Evolutionary conservation across 768 basidiomycete species (phyloP), one percentile per base, ranked within the genome.

Genomic region (Lentinula aciculospora): DNA sequence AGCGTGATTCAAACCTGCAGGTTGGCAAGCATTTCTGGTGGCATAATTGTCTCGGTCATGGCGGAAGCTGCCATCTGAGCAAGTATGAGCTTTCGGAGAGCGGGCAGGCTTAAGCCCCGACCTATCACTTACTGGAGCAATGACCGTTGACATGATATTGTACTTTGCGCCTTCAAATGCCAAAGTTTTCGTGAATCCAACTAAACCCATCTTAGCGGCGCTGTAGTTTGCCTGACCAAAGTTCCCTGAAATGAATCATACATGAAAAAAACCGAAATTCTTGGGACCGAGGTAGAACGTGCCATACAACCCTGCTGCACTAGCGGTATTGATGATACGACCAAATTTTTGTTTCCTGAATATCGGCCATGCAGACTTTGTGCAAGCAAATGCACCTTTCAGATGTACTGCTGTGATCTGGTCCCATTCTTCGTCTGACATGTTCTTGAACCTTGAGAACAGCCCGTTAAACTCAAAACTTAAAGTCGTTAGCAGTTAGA

Each of bases 201-300:
- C 80, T 34, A 99, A 82, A 62, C 88, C 94, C 92, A 97, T 95
- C 80, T 99, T 98, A 1, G 95, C 96, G 2, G 96, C 93, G 47
- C 94, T 94, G 71, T 98, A 99, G 71, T 98, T 99, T 12, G 94
- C 87, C 72, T 98, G 95, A 9, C 97, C 97, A 68, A 96, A 91
- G 76, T 96, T 98, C 7, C 94, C 89, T 92, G 60, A 10, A 29
- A 31, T 19, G n/a, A 32, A 31, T 17, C 17, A 34, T 10, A 19
- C 29, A 32, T 21, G 56, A 9, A 15, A 34, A n/a, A 47, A 34
- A 40, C 37, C 40, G 40, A 32, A 31, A 13, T 10, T 29, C 47
- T 10, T 1, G 3, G 27, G 54, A 45, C 31, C 36, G 53, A 9
- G 42, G 31, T 25, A 40, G 21, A 49, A 68, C 81, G 37, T 57